Percentiles rank a stretch among this genome's conserved stretches.
Conservation (phyloP, 768 basidiomycete species). For the Suillus plorans region DNA sequence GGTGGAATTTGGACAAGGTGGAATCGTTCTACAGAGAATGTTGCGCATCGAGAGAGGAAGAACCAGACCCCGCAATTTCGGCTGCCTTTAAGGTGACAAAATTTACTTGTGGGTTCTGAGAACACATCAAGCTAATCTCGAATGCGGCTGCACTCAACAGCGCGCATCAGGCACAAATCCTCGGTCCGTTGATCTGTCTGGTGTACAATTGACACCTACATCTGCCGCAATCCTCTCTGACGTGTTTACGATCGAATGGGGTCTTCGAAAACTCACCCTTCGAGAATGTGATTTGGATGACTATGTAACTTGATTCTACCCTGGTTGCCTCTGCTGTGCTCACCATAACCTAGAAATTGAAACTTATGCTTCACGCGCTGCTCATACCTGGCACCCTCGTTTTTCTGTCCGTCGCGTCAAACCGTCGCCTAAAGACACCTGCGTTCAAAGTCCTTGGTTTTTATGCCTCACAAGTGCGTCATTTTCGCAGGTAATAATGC, state of each 20-base stretch:
- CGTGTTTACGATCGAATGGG: slow-evolving; percentile 92
- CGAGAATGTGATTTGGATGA: slow-evolving; percentile 89
- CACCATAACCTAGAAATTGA: slow-evolving; percentile 56
- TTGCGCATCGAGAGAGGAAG: slow-evolving; percentile 74
- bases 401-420: slow-evolving; percentile 84
- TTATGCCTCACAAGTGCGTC: slow-evolving; percentile 68
- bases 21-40: slow-evolving; percentile 87
- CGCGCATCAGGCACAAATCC: slow-evolving; percentile 56
- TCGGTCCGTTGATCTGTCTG: slow-evolving; percentile 76
- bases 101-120: neutral
- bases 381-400: slow-evolving; percentile 80
- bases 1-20: slow-evolving; percentile 86
- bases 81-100: slow-evolving; percentile 63
- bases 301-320: slow-evolving; percentile 43
- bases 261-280: slow-evolving; percentile 79
- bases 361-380: slow-evolving; percentile 87
- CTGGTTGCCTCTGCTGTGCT: neutral
- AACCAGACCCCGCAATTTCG: slow-evolving; percentile 63
- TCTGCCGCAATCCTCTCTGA: slow-evolving; percentile 84
- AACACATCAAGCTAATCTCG: neutral
- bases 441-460: slow-evolving; percentile 82
- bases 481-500: neutral
- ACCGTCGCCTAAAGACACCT: slow-evolving; percentile 71
- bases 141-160: slow-evolving; percentile 29
- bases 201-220: slow-evolving; percentile 68